Conservation (phyloP, 2,329 filamentous ascomycete genomes). For the Coniochaeta hoffmannii region DNA sequence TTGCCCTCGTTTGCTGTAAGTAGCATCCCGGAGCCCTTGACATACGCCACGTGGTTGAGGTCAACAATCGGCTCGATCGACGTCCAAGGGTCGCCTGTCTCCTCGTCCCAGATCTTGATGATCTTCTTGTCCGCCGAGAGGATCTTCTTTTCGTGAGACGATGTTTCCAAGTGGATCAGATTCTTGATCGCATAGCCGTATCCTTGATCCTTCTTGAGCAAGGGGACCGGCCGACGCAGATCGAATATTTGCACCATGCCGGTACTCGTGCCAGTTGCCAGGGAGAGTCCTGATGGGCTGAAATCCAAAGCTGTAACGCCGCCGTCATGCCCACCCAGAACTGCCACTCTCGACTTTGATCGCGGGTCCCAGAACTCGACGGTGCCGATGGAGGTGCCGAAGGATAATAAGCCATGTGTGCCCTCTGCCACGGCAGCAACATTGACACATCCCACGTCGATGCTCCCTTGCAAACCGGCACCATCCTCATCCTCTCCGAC, state of each 20-base stretch:
- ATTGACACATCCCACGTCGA: slow-evolving; percentile 80
- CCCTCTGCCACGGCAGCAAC: slow-evolving; percentile 78
- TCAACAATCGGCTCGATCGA: slow-evolving; percentile 93
- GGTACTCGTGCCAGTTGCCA: slow-evolving; percentile 80
- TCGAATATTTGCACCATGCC: slow-evolving; percentile 90
- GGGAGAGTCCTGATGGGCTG: slow-evolving; percentile 70
- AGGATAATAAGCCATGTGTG: slow-evolving; percentile 84
- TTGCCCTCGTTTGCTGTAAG: slow-evolving; percentile 94
- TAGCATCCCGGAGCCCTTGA: slow-evolving; percentile 87
- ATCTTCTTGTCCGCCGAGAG: slow-evolving; percentile 90
- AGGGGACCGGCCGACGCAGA: slow-evolving; percentile 75
- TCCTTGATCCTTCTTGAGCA: slow-evolving; percentile 90
- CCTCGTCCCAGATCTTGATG: slow-evolving; percentile 92
- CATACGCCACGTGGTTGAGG: slow-evolving; percentile 90
- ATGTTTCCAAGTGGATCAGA: slow-evolving; percentile 63
- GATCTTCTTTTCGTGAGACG: slow-evolving; percentile 76
- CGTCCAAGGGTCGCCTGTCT: slow-evolving; percentile 82
- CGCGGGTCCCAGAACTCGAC: slow-evolving; percentile 96
- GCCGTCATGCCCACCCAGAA: slow-evolving; percentile 60
- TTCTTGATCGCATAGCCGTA: slow-evolving; percentile 91
- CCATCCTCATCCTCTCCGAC: slow-evolving; percentile 75
- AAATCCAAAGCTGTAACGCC: slow-evolving; percentile 87
- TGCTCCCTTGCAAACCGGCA: slow-evolving; percentile 77
- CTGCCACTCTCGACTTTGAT: slow-evolving; percentile 71
- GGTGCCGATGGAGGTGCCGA: slow-evolving; percentile 90